Evolutionary conservation across 2,329 filamentous ascomycete species (phyloP).

Genomic region (Stromatinia cepivora): DNA sequence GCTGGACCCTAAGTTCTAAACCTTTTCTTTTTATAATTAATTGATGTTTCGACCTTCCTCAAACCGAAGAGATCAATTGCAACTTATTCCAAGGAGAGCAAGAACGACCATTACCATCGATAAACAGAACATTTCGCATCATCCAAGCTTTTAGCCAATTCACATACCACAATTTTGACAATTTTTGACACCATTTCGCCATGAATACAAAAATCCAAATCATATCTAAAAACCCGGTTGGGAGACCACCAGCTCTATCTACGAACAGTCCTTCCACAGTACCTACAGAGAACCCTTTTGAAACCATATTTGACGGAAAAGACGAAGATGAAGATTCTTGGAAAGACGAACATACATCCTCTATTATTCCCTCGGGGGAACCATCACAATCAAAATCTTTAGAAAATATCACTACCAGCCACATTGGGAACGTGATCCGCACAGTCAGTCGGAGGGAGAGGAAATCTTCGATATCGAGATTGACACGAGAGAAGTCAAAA

Average conservation of each 20-base stretch:
- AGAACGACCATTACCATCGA: slow-evolving; percentile 12
- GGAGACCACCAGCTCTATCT: slow-evolving; percentile 16
- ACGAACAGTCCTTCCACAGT: slow-evolving; percentile 25
- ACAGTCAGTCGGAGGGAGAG: slow-evolving; percentile 31
- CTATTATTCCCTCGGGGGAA: slow-evolving; percentile 16
- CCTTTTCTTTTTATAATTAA: slow-evolving; percentile 20
- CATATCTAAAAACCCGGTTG: slow-evolving; percentile 18
- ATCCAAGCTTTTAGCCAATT: neutral
- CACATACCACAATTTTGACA: slow-evolving; percentile 17
- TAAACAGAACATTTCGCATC: neutral
- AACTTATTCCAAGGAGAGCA: slow-evolving; percentile 3
- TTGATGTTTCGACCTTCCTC: slow-evolving; percentile 18
- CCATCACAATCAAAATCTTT: slow-evolving; percentile 28
- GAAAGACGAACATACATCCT: slow-evolving; percentile 33
- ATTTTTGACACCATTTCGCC: slow-evolving; percentile 23
- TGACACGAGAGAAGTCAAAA: slow-evolving; percentile 53
- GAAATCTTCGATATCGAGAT: slow-evolving; percentile 41
- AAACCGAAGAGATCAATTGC: neutral
- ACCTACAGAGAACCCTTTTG: slow-evolving; percentile 33
- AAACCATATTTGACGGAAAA: slow-evolving; percentile 33
- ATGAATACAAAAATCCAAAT: slow-evolving; percentile 25
- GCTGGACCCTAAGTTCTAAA: slow-evolving; percentile 13
- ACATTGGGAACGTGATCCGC: slow-evolving; percentile 25
- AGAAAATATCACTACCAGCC: slow-evolving; percentile 24
- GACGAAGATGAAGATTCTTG: slow-evolving; percentile 39